phyloP scores from a whole-genome alignment of 73 alveolate genomes.

The Symbiodinium natans region DNA sequence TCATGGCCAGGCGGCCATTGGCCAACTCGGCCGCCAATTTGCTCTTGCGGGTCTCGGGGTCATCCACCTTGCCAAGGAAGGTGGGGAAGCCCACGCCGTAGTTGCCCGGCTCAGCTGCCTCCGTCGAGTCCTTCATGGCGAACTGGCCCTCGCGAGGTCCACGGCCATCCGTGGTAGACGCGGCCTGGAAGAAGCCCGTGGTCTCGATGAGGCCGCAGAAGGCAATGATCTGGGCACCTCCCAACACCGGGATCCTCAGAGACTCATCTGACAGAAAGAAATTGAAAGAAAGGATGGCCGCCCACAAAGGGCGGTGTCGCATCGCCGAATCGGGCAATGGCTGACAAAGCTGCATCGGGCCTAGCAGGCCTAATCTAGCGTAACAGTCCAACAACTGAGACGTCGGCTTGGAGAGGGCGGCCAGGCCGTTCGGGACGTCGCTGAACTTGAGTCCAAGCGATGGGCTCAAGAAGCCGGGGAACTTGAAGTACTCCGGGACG shows the following conservation, averaged over 20 bases:
- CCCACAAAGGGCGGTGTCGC: neutral
- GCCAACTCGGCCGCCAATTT: neutral
- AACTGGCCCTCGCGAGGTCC: conserved; percentile 16
- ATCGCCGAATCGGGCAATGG: neutral
- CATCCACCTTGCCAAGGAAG: conserved; percentile 56
- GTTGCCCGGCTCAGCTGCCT: conserved; percentile 28
- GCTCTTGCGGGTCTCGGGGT: neutral
- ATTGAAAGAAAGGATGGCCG: too few relatives aligned
- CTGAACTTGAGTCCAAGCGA: neutral
- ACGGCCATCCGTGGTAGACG: conserved; percentile 9
- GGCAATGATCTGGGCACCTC: conserved; percentile 49
- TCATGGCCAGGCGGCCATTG: neutral
- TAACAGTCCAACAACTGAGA: neutral
- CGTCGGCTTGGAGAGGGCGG: neutral
- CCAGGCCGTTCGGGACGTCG: conserved; percentile 22
- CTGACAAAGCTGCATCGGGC: neutral
- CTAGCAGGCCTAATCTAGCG: neutral
- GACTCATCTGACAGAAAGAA: too few relatives aligned
- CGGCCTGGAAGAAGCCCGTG: neutral
- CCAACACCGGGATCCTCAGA: conserved; percentile 61
- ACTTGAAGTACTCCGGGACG: conserved; percentile 13
- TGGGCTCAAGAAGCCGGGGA: conserved; percentile 2
- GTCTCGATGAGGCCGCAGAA: conserved; percentile 9
- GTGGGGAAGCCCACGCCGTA: conserved; percentile 68
- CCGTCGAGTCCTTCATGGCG: conserved; percentile 6